Base-by-base conservation (phyloP, 257 asterid species). In the Agastache rugosa region DNA sequence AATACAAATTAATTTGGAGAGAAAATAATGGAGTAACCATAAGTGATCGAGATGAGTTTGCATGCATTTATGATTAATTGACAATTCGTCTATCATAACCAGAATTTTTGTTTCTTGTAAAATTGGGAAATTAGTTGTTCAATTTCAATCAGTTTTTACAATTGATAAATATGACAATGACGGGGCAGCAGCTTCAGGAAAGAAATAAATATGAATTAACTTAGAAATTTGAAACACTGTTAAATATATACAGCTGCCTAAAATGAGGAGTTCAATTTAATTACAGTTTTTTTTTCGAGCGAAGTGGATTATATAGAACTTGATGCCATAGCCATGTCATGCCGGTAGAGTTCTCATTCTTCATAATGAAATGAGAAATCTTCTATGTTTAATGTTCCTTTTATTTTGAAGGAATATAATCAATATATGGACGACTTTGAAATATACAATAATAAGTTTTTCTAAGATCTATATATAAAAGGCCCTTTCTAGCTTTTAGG, bases 161-260 rank as follows among this genome's bases (percentile, higher is more conserved):
- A 35, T 53, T 63, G 64, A 58, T 39, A 4, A 44, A 54, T 74
- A 44, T 56, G 86, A 80, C 34, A 75, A 53, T 53, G 79, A 80
- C 77, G 39, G 17, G 45, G 16, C 77, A 86, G 60, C 85, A 51
- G 67, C 74, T 81, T 59, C 77, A 51, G 6, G 35, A 51, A 56
- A 70, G 12, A 25, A 27, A 25, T 11, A 5, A 58, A 14, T 10
- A 58, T 58, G n/a, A 58, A 14, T 27, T 27, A 12, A 12, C 8
- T 58, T 29, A 14, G 10, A 56, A 27, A 12, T 27, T 3, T 1
- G 27, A 25, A 5, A 4, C 19, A 5, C 23, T 62, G 48, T 60
- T 68, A 60, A 54, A 65, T 25, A 54, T 31, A 31, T 35, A 6
- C 6, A 35, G 59, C 73, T 4, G 23, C 23, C 22, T 8, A 16